A percentile compares a stretch with the other conserved stretches of the same genome.
phyloP scores from a whole-genome alignment of 78 protist species.

The Polysphondylium violaceum region DNA sequence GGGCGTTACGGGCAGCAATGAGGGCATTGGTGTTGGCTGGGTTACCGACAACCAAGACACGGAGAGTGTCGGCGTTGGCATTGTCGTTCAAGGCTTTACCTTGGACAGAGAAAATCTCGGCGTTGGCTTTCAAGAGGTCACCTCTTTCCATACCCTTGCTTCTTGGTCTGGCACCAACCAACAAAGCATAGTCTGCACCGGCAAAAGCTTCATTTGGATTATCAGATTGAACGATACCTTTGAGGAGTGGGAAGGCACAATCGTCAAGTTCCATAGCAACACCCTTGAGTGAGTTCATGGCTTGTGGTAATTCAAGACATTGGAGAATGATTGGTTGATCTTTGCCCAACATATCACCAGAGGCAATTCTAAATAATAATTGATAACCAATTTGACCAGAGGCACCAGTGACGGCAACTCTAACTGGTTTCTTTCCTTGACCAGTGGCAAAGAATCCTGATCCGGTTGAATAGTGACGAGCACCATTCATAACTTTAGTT shows the following conservation, averaged over 20 bases:
- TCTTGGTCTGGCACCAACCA: constrained; percentile 98
- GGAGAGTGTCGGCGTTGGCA: constrained; percentile 64
- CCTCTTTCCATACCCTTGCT: constrained; percentile 82
- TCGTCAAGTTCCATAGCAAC: constrained; percentile 82
- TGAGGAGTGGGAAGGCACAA: constrained; percentile 83
- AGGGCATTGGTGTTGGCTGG: constrained; percentile 98
- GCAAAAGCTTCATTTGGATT: constrained; percentile 78
- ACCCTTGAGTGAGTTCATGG: constrained; percentile 84
- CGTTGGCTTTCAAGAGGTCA: constrained; percentile 85
- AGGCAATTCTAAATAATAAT: constrained; percentile 75
- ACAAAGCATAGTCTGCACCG: constrained; percentile 84
- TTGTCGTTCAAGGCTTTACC: constrained; percentile 84
- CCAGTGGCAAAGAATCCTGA: constrained; percentile 40
- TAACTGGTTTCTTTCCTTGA: constrained; percentile 61
- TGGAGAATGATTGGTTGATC: constrained; percentile 88
- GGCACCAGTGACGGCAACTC: constrained; percentile 85
- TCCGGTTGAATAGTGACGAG: constrained; percentile 3
- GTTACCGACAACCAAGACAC: constrained; percentile 97
- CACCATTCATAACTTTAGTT: not conserved
- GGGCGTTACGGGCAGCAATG: constrained; percentile 82
- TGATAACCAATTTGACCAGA: constrained; percentile 84
- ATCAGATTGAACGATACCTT: constrained; percentile 80
- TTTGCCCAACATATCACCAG: constrained; percentile 85
- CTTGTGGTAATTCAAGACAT: constrained; percentile 76
- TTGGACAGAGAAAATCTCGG: constrained; percentile 91